Evolutionary conservation across 2,329 filamentous ascomycete genomes (phyloP).

Genomic region (Oidium heveae): DNA sequence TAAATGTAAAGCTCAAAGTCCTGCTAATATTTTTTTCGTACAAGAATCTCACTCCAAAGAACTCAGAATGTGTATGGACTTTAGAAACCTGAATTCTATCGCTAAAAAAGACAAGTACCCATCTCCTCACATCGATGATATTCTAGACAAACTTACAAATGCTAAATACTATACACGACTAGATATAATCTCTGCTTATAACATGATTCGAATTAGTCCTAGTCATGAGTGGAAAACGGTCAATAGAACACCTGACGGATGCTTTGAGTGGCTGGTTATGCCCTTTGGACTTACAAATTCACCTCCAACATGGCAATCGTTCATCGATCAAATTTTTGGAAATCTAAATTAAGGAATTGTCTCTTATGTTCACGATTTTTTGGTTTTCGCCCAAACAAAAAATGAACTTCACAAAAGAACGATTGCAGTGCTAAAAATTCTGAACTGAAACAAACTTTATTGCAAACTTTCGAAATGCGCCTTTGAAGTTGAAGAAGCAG

Average conservation of each 20-base stretch:
- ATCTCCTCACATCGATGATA: neutral
- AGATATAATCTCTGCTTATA: neutral
- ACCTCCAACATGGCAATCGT: neutral
- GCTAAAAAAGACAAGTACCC: constrained; percentile 1
- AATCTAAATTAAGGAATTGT: neutral
- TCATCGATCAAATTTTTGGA: neutral
- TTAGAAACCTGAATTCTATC: too few species aligned
- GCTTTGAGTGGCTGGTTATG: neutral
- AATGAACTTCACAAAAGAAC: neutral
- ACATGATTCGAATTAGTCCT: neutral
- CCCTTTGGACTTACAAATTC: neutral
- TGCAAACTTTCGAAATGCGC: constrained; percentile 1
- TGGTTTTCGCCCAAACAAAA: neutral
- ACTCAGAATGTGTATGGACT: neutral
- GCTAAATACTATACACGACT: constrained; percentile 1
- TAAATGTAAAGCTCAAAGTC: neutral
- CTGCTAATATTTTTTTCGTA: neutral
- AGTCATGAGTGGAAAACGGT: neutral
- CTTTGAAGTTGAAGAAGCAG: neutral
- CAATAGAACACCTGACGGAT: neutral
- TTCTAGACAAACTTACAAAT: neutral
- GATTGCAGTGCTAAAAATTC: neutral
- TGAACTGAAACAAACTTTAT: neutral
- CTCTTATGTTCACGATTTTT: constrained; percentile 1
- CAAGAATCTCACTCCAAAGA: neutral